Percentiles rank a stretch among this genome's conserved stretches.
Conservation (phyloP, 164 flowering plant species). For the Berberis thunbergii region DNA sequence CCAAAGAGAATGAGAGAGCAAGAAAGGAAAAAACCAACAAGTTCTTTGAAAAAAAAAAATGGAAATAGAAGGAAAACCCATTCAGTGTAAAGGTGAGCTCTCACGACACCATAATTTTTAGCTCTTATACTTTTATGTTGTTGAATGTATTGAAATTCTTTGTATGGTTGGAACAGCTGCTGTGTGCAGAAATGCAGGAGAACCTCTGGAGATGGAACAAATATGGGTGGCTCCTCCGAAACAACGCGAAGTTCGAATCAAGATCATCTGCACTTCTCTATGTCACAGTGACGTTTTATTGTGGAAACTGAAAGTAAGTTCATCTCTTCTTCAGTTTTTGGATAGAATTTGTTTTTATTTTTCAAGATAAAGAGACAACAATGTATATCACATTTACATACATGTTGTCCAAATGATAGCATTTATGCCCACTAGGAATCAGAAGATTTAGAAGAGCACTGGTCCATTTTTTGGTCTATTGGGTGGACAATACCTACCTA, state of each 20-base stretch:
- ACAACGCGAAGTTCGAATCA: constrained; percentile 46
- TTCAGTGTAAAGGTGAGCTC: constrained; percentile 17
- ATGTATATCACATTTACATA: no score
- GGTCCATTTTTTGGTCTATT: no score
- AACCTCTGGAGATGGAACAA: constrained; percentile 44
- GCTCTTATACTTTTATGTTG: not conserved
- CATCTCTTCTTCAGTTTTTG: no score
- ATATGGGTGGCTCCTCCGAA: constrained; percentile 47
- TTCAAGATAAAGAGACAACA: not conserved
- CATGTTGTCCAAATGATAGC: no score
- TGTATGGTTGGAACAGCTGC: constrained; percentile 33
- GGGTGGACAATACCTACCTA: no score
- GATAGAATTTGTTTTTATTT: not conserved
- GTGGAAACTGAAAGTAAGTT: constrained; percentile 30
- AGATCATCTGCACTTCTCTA: constrained; percentile 49
- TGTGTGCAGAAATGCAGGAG: constrained; percentile 34
- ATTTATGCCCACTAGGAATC: no score
- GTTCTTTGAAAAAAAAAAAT: not conserved
- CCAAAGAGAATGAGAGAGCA: not conserved
- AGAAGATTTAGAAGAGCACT: no score
- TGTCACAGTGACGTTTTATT: constrained; percentile 44
- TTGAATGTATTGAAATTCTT: not conserved
- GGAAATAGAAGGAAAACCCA: constrained; percentile 13
- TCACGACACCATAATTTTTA: no score
- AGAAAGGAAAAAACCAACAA: not conserved